Base-by-base conservation (phyloP, 179 eudicot genomes). In the Camellia oleifera region DNA sequence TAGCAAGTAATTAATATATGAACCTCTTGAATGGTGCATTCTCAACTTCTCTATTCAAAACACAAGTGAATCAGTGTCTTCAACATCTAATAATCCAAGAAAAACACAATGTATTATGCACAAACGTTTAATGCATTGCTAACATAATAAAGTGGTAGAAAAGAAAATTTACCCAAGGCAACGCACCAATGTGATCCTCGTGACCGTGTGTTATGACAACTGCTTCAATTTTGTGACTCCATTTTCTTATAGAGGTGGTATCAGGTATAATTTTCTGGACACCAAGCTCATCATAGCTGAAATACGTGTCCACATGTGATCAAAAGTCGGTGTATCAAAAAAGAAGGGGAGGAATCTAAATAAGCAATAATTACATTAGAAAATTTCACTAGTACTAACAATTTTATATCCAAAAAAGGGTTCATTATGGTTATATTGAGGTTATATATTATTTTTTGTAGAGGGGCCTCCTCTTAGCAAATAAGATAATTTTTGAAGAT, bases 171-270 rank as follows among this genome's bases (percentile, higher is more conserved):
- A 96, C 99, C 99, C 99, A 96, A 77, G 99, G 99, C 91, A 96
- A 92, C 85, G 99, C 99, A 89, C 99, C 99, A 88, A 96, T 94
- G 93, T 96, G 99, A 85, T 96, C 99, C 89, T 96, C 99, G 79
- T 96, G 99, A 40, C 99, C 99, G 86, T 96, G 99, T 11, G 99
- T 96, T 75, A 96, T 94, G 57, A 96, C 83, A 79, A 96, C 98
- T 79, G 99, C 99, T 90, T 96, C 99, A 81, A 96, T 96, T 85
- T 96, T 96, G 90, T 96, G 99, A 84, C 93, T 91, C 99, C 99
- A 96, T 85, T 88, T 88, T 79, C 86, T 92, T 64, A 96, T 96
- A 83, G 94, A 96, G 50, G 90, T 92, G 40, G 99, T 96, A 81
- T 96, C 99, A 13, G 99, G 99, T 79, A 96, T 84, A 70, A 96